Evolutionary conservation across 148 eudicot genomes (phyloP).

Genomic region (Diospyros kaki): DNA sequence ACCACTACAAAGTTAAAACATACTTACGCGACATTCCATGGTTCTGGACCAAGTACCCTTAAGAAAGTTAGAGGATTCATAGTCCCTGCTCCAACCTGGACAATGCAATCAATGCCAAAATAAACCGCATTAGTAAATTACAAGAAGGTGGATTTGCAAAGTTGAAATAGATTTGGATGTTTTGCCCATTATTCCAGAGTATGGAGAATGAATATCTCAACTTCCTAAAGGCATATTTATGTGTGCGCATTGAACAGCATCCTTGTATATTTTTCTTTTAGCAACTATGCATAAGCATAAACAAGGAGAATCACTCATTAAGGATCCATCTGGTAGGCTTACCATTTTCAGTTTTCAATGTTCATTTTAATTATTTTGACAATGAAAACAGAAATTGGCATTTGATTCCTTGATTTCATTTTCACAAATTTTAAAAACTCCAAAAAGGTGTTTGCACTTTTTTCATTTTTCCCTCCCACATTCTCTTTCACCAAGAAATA

Average conservation of each 20-base stretch:
- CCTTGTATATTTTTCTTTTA: background rate
- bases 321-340: too few species aligned
- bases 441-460: too few species aligned
- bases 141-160: constrained; percentile 1
- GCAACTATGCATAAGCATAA: background rate
- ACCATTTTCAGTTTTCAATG: too few species aligned
- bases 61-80: constrained; percentile 97
- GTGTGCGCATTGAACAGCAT: background rate
- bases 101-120: constrained; percentile 16
- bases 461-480: too few species aligned
- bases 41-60: constrained; percentile 98
- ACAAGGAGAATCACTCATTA: background rate
- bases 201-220: background rate
- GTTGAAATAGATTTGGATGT: background rate
- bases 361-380: too few species aligned
- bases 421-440: too few species aligned
- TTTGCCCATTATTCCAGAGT: background rate
- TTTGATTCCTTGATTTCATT: too few species aligned
- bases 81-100: constrained; percentile 99
- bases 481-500: too few species aligned
- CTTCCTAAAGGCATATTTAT: background rate
- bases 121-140: constrained; percentile 4
- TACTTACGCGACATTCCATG: constrained; percentile 99
- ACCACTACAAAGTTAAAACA: constrained; percentile 6
- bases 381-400: too few species aligned